Percentiles rank a stretch among this genome's conserved stretches.
Evolutionary conservation across 768 basidiomycete genomes (phyloP).

Genomic region (Imleria badia): DNA sequence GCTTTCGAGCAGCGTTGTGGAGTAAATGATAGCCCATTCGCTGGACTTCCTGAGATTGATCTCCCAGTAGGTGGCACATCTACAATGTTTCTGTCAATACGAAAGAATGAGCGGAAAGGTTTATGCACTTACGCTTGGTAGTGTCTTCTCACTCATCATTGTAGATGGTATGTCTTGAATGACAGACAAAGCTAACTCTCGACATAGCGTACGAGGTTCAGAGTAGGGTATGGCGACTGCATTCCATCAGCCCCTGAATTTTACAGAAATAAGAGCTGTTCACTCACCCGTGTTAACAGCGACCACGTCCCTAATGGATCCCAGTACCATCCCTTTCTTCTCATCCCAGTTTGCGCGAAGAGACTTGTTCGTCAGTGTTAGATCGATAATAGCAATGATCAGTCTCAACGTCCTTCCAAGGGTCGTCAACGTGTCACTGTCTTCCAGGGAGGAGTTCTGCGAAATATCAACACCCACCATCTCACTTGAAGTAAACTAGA

Average conservation of each 20-base stretch:
- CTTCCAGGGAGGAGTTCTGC: constrained; percentile 62
- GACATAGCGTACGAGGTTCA: constrained; percentile 62
- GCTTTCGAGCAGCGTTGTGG: constrained; percentile 62
- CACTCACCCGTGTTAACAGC: constrained; percentile 51
- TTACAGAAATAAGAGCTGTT: background rate
- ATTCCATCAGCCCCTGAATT: background rate
- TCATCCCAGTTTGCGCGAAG: constrained; percentile 70
- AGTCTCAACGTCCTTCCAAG: constrained; percentile 73
- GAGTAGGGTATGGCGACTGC: constrained; percentile 36
- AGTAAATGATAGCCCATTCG: constrained; percentile 76
- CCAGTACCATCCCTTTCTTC: constrained; percentile 51
- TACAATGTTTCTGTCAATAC: constrained; percentile 29
- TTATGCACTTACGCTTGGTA: constrained; percentile 52
- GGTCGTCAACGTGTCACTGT: constrained; percentile 55
- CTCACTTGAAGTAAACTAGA: background rate
- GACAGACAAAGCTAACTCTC: constrained; percentile 66
- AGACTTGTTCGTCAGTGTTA: constrained; percentile 69
- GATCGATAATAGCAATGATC: constrained; percentile 64
- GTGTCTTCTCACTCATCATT: constrained; percentile 59
- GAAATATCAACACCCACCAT: background rate
- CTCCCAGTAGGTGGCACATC: constrained; percentile 80
- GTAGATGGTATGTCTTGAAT: constrained; percentile 64
- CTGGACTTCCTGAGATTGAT: constrained; percentile 64
- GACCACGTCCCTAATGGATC: constrained; percentile 60
- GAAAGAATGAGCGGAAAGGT: background rate